Evolutionary conservation across 2,329 filamentous ascomycete genomes (phyloP), one percentile per base, ranked within the genome.

Genomic region (Endocalyx cinctus): DNA sequence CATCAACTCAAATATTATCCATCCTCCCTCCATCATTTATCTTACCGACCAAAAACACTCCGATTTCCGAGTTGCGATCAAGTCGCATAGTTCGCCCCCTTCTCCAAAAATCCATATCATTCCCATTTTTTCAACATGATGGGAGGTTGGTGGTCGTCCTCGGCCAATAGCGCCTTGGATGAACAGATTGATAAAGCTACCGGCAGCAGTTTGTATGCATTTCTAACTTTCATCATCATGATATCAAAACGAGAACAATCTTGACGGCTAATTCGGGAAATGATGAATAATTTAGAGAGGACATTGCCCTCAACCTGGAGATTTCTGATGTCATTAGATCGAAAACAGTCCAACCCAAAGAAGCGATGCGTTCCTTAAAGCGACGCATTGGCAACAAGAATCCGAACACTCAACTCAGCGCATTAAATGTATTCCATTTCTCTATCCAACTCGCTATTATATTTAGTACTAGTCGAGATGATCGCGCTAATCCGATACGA

Each of bases 61-160:
- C n/a, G n/a, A n/a, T n/a, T n/a, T n/a, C n/a, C n/a, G n/a, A n/a
- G n/a, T n/a, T n/a, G n/a, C n/a, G n/a, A n/a, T n/a, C n/a, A n/a
- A n/a, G n/a, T n/a, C n/a, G n/a, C n/a, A n/a, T n/a, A n/a, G n/a
- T n/a, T n/a, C n/a, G n/a, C n/a, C n/a, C n/a, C n/a, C n/a, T n/a
- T n/a, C n/a, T n/a, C n/a, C n/a, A n/a, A n/a, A n/a, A n/a, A n/a
- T n/a, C n/a, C n/a, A n/a, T n/a, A n/a, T n/a, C n/a, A n/a, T n/a
- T n/a, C 38, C 26, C 36, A 31, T 30, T 34, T 36, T 27, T 8
- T n/a, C 46, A 41, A 39, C 45, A 69, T 64, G 51, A 84, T 74
- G 73, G 96, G 96, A 89, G 82, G 87, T 58, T 88, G 89, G 73
- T 98, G 90, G 90, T 97, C 94, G 60, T 86, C 84, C 49, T 90